These are phyloP conservation scores for Trichophyton mentagrophytes DNA, from an alignment of 2,329 filamentous ascomycete genomes.

Conservation along the genomic window DNA sequence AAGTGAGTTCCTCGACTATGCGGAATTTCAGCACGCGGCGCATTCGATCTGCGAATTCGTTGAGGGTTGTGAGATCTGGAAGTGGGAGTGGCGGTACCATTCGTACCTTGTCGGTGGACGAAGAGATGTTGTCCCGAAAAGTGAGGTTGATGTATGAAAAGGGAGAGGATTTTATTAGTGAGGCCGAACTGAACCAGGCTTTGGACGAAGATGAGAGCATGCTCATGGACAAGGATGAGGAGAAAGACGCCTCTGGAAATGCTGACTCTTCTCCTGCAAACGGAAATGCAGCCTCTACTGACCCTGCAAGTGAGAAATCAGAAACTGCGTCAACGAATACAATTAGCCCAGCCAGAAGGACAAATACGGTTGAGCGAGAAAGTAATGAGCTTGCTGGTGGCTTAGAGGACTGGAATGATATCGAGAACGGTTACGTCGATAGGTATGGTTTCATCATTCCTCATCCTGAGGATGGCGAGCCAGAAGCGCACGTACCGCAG, in stretches of 20 bases:
- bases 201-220: slow-evolving; percentile 28
- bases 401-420: slow-evolving; percentile 52
- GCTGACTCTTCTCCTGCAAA: background rate
- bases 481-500: slow-evolving; percentile 25
- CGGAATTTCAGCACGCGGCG: slow-evolving; percentile 17
- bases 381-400: slow-evolving; percentile 48
- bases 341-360: background rate
- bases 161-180: slow-evolving; percentile 43
- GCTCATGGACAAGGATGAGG: slow-evolving; percentile 10
- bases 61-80: slow-evolving; percentile 26
- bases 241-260: background rate
- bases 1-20: slow-evolving; percentile 11
- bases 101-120: slow-evolving; percentile 49
- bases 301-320: slow-evolving; percentile 18
- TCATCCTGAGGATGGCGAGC: slow-evolving; percentile 18
- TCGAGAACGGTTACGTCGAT: slow-evolving; percentile 48
- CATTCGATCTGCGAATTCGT: slow-evolving; percentile 25
- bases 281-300: slow-evolving; percentile 16
- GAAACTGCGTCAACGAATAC: slow-evolving; percentile 20
- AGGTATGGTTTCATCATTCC: slow-evolving; percentile 52
- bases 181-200: slow-evolving; percentile 28
- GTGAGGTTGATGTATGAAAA: slow-evolving; percentile 53
- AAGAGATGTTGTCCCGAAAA: slow-evolving; percentile 49
- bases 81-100: slow-evolving; percentile 22
- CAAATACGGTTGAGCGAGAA: slow-evolving; percentile 32